A percentile compares a stretch with the other conserved stretches of the same genome.
These are phyloP conservation scores for Auricularia sp. DNA, from an alignment of 768 basidiomycete species.

Conservation along the genomic window DNA sequence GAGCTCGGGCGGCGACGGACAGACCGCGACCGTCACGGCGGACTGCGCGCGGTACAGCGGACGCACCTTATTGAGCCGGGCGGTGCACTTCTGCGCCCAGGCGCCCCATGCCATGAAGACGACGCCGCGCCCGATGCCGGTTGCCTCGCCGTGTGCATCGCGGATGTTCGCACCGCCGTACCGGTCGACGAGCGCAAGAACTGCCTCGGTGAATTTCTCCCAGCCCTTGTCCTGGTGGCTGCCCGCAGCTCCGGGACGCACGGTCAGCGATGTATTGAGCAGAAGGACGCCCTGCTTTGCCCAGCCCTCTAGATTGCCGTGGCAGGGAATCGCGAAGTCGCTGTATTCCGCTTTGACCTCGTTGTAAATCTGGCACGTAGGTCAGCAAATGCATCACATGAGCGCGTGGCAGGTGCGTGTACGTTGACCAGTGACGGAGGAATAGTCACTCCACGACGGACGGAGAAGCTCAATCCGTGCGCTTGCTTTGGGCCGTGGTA, in stretches of 20 bases:
- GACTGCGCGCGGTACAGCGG: neutral
- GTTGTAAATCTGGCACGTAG: constrained; percentile 58
- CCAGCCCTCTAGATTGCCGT: constrained; percentile 77
- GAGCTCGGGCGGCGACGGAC: constrained; percentile 1
- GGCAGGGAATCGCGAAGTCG: constrained; percentile 64
- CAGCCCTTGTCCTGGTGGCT: constrained; percentile 84
- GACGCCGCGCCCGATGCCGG: constrained; percentile 59
- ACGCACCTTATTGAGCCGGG: constrained; percentile 62
- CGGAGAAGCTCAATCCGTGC: constrained; percentile 85
- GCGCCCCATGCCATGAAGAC: constrained; percentile 90
- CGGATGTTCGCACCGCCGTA: constrained; percentile 66
- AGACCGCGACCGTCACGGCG: neutral
- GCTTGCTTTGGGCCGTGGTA: constrained; percentile 54
- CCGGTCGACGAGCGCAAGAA: constrained; percentile 66
- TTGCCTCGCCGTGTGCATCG: constrained; percentile 21
- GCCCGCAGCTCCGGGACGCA: constrained; percentile 59
- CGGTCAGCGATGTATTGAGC: constrained; percentile 88
- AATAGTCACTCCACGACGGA: constrained; percentile 59
- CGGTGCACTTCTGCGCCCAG: constrained; percentile 75
- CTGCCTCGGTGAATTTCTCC: constrained; percentile 84
- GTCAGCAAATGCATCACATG: constrained; percentile 25
- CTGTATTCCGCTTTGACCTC: constrained; percentile 72
- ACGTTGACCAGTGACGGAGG: constrained; percentile 83
- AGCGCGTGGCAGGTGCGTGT: constrained; percentile 39
- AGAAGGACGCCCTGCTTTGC: constrained; percentile 81